Percentiles rank a stretch among this genome's conserved stretches.
These are phyloP conservation scores for Acanthamoeba triangularis DNA, from an alignment of 208 protist species.

Conservation along the genomic window DNA sequence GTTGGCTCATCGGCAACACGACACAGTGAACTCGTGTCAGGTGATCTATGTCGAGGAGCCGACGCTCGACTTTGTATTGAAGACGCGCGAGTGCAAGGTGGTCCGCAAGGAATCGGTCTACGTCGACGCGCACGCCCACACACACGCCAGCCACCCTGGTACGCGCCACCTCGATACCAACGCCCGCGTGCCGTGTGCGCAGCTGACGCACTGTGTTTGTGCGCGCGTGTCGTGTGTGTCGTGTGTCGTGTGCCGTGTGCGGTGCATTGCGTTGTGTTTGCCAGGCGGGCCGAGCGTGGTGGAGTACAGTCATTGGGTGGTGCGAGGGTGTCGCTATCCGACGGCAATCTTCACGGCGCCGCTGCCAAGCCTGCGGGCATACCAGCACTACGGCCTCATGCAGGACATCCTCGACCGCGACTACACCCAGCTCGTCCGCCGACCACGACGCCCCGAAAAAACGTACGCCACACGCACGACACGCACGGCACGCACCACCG, in stretches of 20 bases:
- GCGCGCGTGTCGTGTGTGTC: too few relatives aligned
- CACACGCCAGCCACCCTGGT: not conserved
- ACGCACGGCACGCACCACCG: not conserved
- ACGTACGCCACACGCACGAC: not conserved
- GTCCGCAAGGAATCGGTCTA: not conserved
- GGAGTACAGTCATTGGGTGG: not conserved
- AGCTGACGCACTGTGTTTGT: too few relatives aligned
- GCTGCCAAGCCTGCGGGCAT: not conserved
- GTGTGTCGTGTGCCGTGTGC: too few relatives aligned
- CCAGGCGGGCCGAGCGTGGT: not conserved
- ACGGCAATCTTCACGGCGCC: constrained; percentile 11
- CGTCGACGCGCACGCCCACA: not conserved
- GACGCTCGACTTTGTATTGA: constrained; percentile 1
- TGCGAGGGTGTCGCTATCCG: constrained; percentile 14
- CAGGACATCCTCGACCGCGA: constrained; percentile 37
- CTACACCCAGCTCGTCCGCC: constrained; percentile 29
- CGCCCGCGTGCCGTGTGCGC: too few relatives aligned
- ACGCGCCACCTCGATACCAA: too few relatives aligned
- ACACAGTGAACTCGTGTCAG: constrained; percentile 58
- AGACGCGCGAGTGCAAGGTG: not conserved
- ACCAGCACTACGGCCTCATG: constrained; percentile 45
- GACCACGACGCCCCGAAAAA: constrained; percentile 11
- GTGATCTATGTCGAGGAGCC: constrained; percentile 32
- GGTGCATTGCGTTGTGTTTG: too few relatives aligned
- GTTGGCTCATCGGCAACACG: too few relatives aligned